Base-by-base conservation (phyloP, 139 green algal genomes). In the Coccomyxa sp. region DNA sequence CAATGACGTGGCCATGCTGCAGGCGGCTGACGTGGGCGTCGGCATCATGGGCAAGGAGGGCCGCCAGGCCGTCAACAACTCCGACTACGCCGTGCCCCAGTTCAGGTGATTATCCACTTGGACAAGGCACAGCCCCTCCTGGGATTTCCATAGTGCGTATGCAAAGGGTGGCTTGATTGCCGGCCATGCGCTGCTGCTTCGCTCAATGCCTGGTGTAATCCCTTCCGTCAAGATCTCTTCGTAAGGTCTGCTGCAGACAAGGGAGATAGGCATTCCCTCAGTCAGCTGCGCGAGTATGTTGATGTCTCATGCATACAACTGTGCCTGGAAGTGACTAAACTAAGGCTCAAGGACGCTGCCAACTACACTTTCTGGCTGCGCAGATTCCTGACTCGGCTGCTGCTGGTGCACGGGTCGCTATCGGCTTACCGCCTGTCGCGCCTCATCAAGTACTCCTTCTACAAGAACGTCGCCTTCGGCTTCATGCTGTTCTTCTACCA, bases 1-100 rank as follows among this genome's bases (percentile, higher is more conserved):
- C 68, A 99, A 99, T 75, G 96, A 99, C 82, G 96, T 99, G 68
- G 93, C 93, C 78, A 99, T 99, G 96, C 82, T 89, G 76, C 85
- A 96, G 85, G 93, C 95, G 2, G 96, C 96, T 10, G 93, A 99
- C 82, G 95, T 99, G 18, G 96, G 96, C 16, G 91, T 97, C 9
- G 96, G 96, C 74, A 99, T 99, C 90, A 95, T 91, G 79, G 96
- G 96, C 35, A 89, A 95, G 54, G 96, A 99, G 86, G 96, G 96
- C 24, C 92, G 95, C 24, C 80, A 97, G 64, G 96, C 96, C 0
- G 94, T 98, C 37, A 94, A 98, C 83, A 91, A 93, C 33, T 90
- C 85, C 24, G 96, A 99, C 86, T 99, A 96, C 82, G 88, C 95
- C 39, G 93, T 99, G 73, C 89, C 88, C 34, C 96, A 98, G 88